These are phyloP conservation scores for Edaphochlamys debaryana DNA, from an alignment of 139 green algal species.

Conservation along the genomic window DNA sequence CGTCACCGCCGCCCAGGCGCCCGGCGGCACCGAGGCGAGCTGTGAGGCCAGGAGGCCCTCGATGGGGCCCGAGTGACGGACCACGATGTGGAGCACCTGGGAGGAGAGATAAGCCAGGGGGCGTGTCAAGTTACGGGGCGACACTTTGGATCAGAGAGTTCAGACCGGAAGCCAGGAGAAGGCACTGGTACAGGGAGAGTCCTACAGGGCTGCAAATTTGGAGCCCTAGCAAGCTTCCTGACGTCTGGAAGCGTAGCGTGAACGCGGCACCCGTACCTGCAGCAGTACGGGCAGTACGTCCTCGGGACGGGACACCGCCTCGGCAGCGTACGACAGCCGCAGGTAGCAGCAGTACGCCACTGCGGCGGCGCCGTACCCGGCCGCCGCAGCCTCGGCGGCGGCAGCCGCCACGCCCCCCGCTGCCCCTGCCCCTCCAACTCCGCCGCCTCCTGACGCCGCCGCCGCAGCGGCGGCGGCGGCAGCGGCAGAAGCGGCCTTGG, in stretches of 20 bases:
- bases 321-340: neutral
- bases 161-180: too few relatives aligned
- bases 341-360: conserved; percentile 59
- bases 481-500: neutral
- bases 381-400: neutral
- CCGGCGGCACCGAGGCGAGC: conserved; percentile 51
- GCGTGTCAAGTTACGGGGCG: too few relatives aligned
- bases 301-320: conserved; percentile 19
- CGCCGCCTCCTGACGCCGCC: conserved; percentile 13
- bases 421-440: too few relatives aligned
- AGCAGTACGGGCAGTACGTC: conserved; percentile 56
- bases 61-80: conserved; percentile 40
- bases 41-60: conserved; percentile 30
- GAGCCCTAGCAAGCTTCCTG: too few relatives aligned
- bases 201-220: too few relatives aligned
- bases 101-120: too few relatives aligned
- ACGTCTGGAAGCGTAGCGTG: too few relatives aligned
- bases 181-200: too few relatives aligned
- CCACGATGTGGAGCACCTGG: conserved; percentile 50
- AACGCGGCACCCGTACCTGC: conserved; percentile 4
- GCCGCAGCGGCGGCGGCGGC: neutral
- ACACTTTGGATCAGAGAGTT: too few relatives aligned
- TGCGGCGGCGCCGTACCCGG: conserved; percentile 33
- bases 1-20: conserved; percentile 58
- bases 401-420: neutral